phyloP scores from a whole-genome alignment of 352 stramenopile genomes.

The Phytopythium chamaehyphon region DNA sequence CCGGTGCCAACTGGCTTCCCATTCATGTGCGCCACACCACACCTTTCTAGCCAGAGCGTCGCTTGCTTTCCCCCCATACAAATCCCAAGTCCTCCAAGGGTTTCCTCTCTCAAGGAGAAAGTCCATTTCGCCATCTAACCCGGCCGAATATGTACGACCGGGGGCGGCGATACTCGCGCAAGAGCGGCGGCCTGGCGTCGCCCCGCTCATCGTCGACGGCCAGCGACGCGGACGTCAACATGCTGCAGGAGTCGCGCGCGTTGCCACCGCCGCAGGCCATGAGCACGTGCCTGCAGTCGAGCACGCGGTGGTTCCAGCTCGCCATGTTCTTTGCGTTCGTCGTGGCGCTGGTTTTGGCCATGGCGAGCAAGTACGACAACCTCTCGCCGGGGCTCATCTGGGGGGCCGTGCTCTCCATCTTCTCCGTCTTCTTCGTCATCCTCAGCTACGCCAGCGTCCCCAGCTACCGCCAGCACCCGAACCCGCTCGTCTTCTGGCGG shows the following conservation, averaged over 20 bases:
- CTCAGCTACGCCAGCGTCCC: slow-evolving; percentile 77
- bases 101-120: too few species aligned
- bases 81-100: too few species aligned
- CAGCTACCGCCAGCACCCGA: slow-evolving; percentile 80
- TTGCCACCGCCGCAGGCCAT: slow-evolving; percentile 24
- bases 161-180: slow-evolving; percentile 10
- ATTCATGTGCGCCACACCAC: too few species aligned
- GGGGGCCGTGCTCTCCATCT: slow-evolving; percentile 74
- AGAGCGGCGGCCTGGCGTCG: slow-evolving; percentile 14
- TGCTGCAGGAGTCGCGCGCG: slow-evolving; percentile 22
- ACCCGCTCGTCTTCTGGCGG: slow-evolving; percentile 87
- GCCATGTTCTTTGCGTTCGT: slow-evolving; percentile 81
- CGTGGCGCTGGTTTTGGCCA: slow-evolving; percentile 47
- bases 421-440: slow-evolving; percentile 87
- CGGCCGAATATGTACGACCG: slow-evolving; percentile 10
- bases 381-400: slow-evolving; percentile 80
- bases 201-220: slow-evolving; percentile 33
- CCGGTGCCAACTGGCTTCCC: too few species aligned
- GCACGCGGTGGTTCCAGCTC: slow-evolving; percentile 82
- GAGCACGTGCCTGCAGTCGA: slow-evolving; percentile 66
- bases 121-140: too few species aligned
- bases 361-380: slow-evolving; percentile 67
- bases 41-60: too few species aligned
- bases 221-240: slow-evolving; percentile 45
- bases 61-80: too few species aligned